Evolutionary conservation across 345 rosid genomes (phyloP), one percentile per base, ranked within the genome.

Genomic region (Salix koriyanagi): DNA sequence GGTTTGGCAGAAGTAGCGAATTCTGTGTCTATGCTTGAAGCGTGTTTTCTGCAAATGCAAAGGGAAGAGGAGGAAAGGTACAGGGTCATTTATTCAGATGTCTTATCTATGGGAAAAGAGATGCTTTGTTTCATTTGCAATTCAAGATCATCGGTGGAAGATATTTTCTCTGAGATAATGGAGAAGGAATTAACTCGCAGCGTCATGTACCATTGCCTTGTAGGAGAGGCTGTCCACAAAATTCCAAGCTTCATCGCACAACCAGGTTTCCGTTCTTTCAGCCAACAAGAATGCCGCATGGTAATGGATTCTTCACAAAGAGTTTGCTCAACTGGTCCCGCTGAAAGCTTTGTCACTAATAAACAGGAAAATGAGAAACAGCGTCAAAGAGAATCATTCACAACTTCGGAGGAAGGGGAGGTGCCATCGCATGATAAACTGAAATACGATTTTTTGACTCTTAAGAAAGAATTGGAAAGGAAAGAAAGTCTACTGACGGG

Each of bases 401-500:
- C 68, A 82, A 73, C 70, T 79, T 69, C 83, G 70, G 76, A 81
- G 77, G 83, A 70, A 65, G 85, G 73, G 61, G 85, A 79, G 77
- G 61, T 71, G 65, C 79, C 67, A 75, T 73, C 82, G 71, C 75
- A 67, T 56, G 84, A 79, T 61, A 72, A 75, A 78, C 71, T 87
- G 67, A 72, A 74, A 12, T 60, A 77, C 78, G 95, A 90, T 75
- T 90, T 87, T 76, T 65, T 78, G 72, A 81, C 84, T 72, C 92
- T 94, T 69, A 87, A 83, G 87, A 88, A 85, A 75, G 94, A 91
- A 85, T 67, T 94, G 83, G 88, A 89, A 79, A 90, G 97, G 81
- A 94, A 91, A 83, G 91, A 92, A 79, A 79, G 85, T 79, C 78
- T 91, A 73, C 80, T 91, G 74, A 90, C 90, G 84, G 97, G 97